Conservation (phyloP, 345 rosid genomes). For the Populus deltoides region DNA sequence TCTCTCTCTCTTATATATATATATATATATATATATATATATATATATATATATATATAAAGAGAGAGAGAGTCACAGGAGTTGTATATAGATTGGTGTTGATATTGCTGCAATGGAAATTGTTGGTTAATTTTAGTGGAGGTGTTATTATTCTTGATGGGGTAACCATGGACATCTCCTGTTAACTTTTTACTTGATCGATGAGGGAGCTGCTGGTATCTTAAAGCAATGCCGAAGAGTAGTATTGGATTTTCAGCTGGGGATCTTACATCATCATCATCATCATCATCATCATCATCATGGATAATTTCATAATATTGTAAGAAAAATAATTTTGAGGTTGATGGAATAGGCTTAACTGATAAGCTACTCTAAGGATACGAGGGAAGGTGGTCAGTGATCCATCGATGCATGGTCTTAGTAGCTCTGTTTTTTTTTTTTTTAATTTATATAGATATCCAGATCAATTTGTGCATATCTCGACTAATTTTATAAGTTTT, state of each 20-base stretch:
- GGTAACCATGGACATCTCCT: constrained; percentile 22
- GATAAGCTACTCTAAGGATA: neutral
- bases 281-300: neutral
- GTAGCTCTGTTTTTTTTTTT: neutral
- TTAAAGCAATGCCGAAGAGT: neutral
- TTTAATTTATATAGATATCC: accelerated
- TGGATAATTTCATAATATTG: neutral
- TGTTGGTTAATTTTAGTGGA: constrained; percentile 24
- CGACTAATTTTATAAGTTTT: accelerated
- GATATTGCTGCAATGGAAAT: constrained; percentile 10
- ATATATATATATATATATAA: too few species aligned
- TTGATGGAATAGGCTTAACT: neutral
- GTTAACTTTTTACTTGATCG: constrained; percentile 14
- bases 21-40: too few species aligned
- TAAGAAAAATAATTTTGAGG: neutral
- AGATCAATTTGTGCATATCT: accelerated
- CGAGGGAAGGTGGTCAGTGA: neutral
- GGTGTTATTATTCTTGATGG: constrained; percentile 17
- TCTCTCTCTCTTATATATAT: too few species aligned
- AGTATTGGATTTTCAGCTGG: neutral
- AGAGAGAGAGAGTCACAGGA: neutral
- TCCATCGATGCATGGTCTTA: neutral
- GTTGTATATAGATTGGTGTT: neutral
- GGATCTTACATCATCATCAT: neutral
- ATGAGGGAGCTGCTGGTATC: constrained; percentile 5